Conservation (phyloP, 1,139 yeast species). For the Pichia kudriavzevii region DNA sequence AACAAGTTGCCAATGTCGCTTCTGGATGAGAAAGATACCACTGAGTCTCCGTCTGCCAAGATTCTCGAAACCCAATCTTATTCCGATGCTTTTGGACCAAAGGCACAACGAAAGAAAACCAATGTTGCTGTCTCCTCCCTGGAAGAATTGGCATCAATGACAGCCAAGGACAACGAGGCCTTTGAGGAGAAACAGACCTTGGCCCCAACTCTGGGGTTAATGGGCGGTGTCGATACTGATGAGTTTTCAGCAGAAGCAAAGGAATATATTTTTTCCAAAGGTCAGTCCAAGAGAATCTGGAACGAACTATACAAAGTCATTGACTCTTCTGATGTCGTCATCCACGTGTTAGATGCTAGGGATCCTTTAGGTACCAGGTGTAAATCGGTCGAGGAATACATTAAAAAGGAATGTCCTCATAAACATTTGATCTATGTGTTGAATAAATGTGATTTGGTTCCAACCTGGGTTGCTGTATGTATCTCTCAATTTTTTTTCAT, state of each 20-base stretch:
- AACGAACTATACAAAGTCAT: conserved; percentile 94
- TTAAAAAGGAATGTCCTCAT: conserved; percentile 90
- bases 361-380: conserved; percentile 97
- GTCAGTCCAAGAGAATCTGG: conserved; percentile 98
- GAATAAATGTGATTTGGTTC: conserved; percentile 96
- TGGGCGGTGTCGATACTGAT: conserved; percentile 62
- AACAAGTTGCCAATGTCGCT: conserved; percentile 95
- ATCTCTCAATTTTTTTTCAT: conserved; percentile 16
- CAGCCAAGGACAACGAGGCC: conserved; percentile 50
- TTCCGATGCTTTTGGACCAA: conserved; percentile 83
- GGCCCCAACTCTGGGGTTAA: conserved; percentile 66
- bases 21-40: conserved; percentile 71
- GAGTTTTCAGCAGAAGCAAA: conserved; percentile 86
- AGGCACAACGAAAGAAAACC: conserved; percentile 89
- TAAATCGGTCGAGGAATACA: conserved; percentile 85
- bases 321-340: conserved; percentile 94
- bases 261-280: conserved; percentile 92
- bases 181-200: conserved; percentile 73
- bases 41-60: conserved; percentile 61
- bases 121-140: conserved; percentile 63
- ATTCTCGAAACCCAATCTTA: conserved; percentile 86
- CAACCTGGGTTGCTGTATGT: conserved; percentile 99
- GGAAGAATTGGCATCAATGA: conserved; percentile 66
- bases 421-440: conserved; percentile 90
- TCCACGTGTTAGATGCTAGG: conserved; percentile 94